These are phyloP conservation scores for Cryptococcus neoformans DNA, from an alignment of 1,284 basidiomycete genomes.

Conservation along the genomic window DNA sequence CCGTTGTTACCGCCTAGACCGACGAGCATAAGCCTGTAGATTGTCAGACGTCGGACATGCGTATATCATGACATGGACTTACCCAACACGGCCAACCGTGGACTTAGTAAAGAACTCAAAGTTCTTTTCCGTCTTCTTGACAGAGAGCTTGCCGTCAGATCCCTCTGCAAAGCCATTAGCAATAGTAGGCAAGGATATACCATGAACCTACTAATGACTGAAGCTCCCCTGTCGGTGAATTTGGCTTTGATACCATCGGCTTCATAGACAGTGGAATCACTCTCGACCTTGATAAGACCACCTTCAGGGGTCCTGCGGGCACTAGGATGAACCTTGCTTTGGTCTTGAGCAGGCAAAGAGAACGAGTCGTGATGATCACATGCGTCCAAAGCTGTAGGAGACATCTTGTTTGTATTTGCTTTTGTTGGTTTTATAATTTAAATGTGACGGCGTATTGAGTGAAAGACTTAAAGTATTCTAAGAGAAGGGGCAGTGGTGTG, in stretches of 20 bases:
- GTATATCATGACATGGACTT: constrained; percentile 39
- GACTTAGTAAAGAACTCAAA: constrained; percentile 91
- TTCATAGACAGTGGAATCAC: constrained; percentile 75
- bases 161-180: constrained; percentile 41
- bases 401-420: constrained; percentile 34
- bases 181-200: background rate
- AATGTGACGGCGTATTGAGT: constrained; percentile 6
- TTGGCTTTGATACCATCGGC: constrained; percentile 75
- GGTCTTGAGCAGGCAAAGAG: constrained; percentile 57
- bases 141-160: constrained; percentile 65
- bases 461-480: constrained; percentile 30
- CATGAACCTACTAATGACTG: constrained; percentile 56
- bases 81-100: constrained; percentile 91
- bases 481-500: constrained; percentile 49
- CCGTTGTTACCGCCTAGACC: constrained; percentile 98
- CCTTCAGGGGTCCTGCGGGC: constrained; percentile 65
- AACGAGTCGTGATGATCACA: constrained; percentile 43
- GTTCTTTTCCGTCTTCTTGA: constrained; percentile 66
- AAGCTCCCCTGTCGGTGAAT: constrained; percentile 77
- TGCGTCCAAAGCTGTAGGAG: constrained; percentile 45
- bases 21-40: constrained; percentile 86
- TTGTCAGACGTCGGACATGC: background rate
- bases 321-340: constrained; percentile 68
- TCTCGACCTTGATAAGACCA: constrained; percentile 70
- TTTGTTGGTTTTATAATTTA: background rate